Conservation (phyloP, 2,329 filamentous ascomycete genomes). For the Phaeosphaeriaceae sp. region DNA sequence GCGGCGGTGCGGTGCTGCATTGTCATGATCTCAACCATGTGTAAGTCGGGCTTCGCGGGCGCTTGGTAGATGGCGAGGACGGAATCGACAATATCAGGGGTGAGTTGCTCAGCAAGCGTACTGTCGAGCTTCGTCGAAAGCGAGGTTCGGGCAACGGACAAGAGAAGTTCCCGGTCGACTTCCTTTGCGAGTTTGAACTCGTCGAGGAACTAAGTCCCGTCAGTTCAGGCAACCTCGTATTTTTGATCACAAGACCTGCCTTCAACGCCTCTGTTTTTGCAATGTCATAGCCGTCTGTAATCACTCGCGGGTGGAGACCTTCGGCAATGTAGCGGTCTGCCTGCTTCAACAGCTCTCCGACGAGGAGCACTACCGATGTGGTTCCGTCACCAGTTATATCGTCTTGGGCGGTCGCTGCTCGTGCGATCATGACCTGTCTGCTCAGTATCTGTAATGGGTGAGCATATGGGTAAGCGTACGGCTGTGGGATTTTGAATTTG, state of each 20-base stretch:
- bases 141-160: slow-evolving; percentile 92
- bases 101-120: slow-evolving; percentile 87
- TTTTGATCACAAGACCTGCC: slow-evolving; percentile 55
- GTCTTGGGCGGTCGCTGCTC: slow-evolving; percentile 94
- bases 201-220: slow-evolving; percentile 77
- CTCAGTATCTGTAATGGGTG: slow-evolving; percentile 4
- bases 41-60: slow-evolving; percentile 90
- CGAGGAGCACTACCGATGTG: slow-evolving; percentile 92
- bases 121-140: slow-evolving; percentile 94
- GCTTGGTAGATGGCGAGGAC: slow-evolving; percentile 93
- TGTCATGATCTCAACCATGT: slow-evolving; percentile 99
- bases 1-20: slow-evolving; percentile 98
- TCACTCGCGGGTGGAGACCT: slow-evolving; percentile 94
- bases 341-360: slow-evolving; percentile 97
- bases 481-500: slow-evolving; percentile 99
- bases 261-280: slow-evolving; percentile 92
- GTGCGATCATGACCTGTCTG: slow-evolving; percentile 71
- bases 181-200: slow-evolving; percentile 87
- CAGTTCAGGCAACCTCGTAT: slow-evolving; percentile 7
- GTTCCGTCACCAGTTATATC: slow-evolving; percentile 98
- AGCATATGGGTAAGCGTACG: slow-evolving; percentile 58
- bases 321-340: slow-evolving; percentile 95
- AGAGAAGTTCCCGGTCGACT: slow-evolving; percentile 90
- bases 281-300: slow-evolving; percentile 97
- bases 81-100: slow-evolving; percentile 93